Percentiles rank a stretch among this genome's conserved stretches.
These are phyloP conservation scores for Lepidium didymum DNA, from an alignment of 345 rosid genomes.

Conservation along the genomic window DNA sequence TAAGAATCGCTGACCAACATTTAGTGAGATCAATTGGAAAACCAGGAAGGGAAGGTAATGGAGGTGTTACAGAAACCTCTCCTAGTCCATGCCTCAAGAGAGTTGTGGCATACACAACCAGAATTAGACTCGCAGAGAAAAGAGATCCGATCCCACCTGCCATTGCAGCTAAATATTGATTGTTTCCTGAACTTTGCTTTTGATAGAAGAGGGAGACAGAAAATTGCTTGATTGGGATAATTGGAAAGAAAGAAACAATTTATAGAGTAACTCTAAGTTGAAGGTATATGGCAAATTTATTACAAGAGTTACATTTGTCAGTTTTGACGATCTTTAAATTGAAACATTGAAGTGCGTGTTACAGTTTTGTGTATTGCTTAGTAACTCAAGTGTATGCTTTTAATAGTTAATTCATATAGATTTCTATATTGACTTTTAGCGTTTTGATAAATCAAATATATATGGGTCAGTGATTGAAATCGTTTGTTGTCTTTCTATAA, in stretches of 20 bases:
- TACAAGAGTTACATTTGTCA: not conserved
- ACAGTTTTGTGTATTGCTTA: too few species aligned
- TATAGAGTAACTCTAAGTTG: not conserved
- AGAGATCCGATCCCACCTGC: not conserved
- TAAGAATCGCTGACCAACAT: not conserved
- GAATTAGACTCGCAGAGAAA: not conserved
- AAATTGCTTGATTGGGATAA: not conserved
- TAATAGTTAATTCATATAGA: too few species aligned
- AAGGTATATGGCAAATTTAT: not conserved
- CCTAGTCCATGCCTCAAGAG: not conserved
- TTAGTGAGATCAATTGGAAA: not conserved
- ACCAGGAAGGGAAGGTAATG: not conserved
- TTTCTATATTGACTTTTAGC: too few species aligned
- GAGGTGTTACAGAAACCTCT: not conserved
- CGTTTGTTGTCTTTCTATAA: too few species aligned
- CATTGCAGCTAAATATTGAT: not conserved
- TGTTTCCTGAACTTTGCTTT: not conserved
- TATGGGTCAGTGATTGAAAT: too few species aligned
- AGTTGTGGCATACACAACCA: not conserved
- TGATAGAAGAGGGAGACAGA: too few species aligned
- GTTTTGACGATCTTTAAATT: too few species aligned
- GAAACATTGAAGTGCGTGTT: too few species aligned
- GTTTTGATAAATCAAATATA: too few species aligned
- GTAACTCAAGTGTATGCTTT: too few species aligned
- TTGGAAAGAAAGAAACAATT: not conserved